Base-by-base conservation (phyloP, 768 basidiomycete genomes). In the Gloeostereum incarnatum region DNA sequence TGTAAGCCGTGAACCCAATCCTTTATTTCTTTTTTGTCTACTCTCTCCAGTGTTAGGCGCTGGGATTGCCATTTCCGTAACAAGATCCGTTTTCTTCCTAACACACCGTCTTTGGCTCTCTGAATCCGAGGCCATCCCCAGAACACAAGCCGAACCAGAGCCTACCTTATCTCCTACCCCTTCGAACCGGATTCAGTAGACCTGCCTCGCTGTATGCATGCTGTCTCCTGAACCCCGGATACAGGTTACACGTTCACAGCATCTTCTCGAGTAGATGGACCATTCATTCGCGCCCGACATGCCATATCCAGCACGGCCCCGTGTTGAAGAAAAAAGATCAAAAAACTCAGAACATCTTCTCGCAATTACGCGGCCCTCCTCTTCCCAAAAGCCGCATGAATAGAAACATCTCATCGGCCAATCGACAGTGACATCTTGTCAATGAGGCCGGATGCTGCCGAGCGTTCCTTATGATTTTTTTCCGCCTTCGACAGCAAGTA, bases 161-260 rank as follows among this genome's bases (percentile, higher is more conserved):
- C 49, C 58, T 66, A 62, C 63, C 71, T 69, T 70, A 73, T 72
- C 69, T 63, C 59, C 56, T 63, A 57, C 55, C 57, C 68, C 65
- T 66, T 70, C 71, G 63, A 68, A 55, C 71, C 72, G 63, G 62
- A 65, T 69, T 63, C 64, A 71, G 65, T 60, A 69, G 60, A 55
- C 55, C 59, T 56, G 66, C 72, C 74, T 76, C 66, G 78, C 73
- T 65, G 71, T 62, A 62, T 65, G 64, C 81, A 76, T 75, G 79
- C 71, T 65, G 63, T 70, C n/a, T n/a, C 68, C 71, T 73, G 65
- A 71, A 66, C 71, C 62, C 77, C 70, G 75, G 75, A 70, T 66
- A 65, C 69, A 62, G 65, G 62, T 59, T 71, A 69, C 76, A 78
- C 72, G 77, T 78, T 77, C 64, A 60, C 50, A 46, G 57, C 58